Percentiles rank a stretch among this genome's conserved stretches.
Evolutionary conservation across 2,329 filamentous ascomycete genomes (phyloP).

Genomic region (Beauveria brongniartii): DNA sequence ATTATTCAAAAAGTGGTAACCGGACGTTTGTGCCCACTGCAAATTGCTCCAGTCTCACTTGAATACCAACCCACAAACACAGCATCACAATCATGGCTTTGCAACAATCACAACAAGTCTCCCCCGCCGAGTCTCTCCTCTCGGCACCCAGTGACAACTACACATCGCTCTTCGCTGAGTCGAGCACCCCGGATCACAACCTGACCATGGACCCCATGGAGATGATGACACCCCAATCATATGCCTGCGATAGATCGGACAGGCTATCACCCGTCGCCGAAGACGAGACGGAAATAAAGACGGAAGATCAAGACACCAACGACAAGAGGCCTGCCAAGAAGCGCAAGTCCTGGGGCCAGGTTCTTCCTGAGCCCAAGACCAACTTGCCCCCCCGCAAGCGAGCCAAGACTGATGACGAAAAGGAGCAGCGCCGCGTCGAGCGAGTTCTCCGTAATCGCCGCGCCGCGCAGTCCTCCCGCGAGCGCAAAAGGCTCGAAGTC

Average conservation of each 20-base stretch:
- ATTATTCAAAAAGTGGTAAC: neutral
- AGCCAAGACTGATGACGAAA: slow-evolving; percentile 97
- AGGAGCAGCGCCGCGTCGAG: slow-evolving; percentile 95
- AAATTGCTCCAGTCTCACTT: neutral
- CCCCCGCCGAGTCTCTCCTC: slow-evolving; percentile 46
- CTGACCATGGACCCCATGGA: slow-evolving; percentile 36
- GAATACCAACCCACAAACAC: slow-evolving; percentile 5
- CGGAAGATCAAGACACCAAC: slow-evolving; percentile 13
- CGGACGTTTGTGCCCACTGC: neutral
- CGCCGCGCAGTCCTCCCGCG: slow-evolving; percentile 90
- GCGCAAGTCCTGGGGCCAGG: slow-evolving; percentile 97
- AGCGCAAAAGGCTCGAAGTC: slow-evolving; percentile 82
- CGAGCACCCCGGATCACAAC: slow-evolving; percentile 22
- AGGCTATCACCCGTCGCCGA: slow-evolving; percentile 1
- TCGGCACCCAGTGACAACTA: slow-evolving; percentile 42
- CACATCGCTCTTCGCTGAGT: slow-evolving; percentile 38
- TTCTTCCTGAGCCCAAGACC: slow-evolving; percentile 92
- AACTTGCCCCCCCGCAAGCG: slow-evolving; percentile 93
- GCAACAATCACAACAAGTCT: slow-evolving; percentile 24
- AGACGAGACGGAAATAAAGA: too few species aligned
- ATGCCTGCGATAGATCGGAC: slow-evolving; percentile 21
- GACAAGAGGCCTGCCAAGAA: slow-evolving; percentile 80
- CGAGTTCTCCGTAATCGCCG: slow-evolving; percentile 93
- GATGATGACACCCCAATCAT: slow-evolving; percentile 41
- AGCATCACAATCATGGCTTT: slow-evolving; percentile 8